Base-by-base conservation (phyloP, 2,329 filamentous ascomycete genomes). In the Aspergillus udagawae region DNA sequence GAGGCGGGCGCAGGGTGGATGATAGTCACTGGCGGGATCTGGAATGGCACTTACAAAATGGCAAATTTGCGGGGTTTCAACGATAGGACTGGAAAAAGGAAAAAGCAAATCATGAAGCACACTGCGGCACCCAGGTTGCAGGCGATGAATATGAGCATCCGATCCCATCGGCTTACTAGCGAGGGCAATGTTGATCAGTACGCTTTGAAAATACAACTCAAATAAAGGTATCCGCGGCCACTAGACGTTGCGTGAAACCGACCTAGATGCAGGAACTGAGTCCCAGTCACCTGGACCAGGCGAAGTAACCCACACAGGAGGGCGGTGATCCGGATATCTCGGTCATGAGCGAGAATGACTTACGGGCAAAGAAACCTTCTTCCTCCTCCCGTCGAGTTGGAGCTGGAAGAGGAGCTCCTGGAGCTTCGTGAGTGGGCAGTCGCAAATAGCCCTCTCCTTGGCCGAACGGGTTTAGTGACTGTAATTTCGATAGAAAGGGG, bases 111-210 rank as follows among this genome's bases (percentile, higher is more conserved):
- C 73, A 95, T 86, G 80, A 99, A 97, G 80, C 95, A 93, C 65
- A 90, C 91, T 63, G 91, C 82, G 62, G 94, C 92, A 60, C 89
- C 92, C 67, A 96, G 76, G 77, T 96, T 96, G 80, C 93, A 95
- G 70, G 88, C 91, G 63, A 85, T 88, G 77, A 99, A 99, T 69
- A 97, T 85, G 73, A 99, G 82, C 71, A 97, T 80, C 57, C 93
- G 90, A 78, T 99, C 94, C 94, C 93, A 97, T 79, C 93, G 86
- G 79, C 91, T 96, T 80, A 99, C 94, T 97, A 77, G 71, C 69
- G 69, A 56, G 54, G 59, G 52, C 25, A 41, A 53, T 10, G 60
- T 52, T 29, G 59, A 52, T 65, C 54, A 65, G 64, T 61, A 47
- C 55, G 61, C 52, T 21, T 44, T 42, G 25, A 53, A 51, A 55